Conservation (phyloP, 441 rosid genomes). For the Corymbia calophylla region DNA sequence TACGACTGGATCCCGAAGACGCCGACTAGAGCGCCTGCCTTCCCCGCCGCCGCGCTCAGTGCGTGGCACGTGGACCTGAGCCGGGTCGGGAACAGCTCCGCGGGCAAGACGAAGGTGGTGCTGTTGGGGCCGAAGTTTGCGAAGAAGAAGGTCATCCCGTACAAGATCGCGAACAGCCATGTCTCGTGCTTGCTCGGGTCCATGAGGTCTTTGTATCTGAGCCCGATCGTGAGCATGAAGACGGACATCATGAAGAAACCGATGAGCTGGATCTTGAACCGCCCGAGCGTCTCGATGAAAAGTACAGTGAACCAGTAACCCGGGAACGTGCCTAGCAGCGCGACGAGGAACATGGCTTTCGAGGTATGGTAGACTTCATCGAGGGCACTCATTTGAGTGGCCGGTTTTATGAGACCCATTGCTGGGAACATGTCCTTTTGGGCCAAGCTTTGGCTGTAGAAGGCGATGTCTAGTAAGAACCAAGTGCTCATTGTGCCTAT, state of each 20-base stretch:
- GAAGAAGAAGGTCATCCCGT: conserved; percentile 44
- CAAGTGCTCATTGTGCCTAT: conserved; percentile 43
- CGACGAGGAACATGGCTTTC: conserved; percentile 37
- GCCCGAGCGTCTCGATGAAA: conserved; percentile 33
- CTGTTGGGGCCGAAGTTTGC: conserved; percentile 49
- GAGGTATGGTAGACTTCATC: conserved; percentile 31
- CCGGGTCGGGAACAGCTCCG: conserved; percentile 46
- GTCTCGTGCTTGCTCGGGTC: background rate
- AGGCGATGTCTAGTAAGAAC: conserved; percentile 50
- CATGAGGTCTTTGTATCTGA: conserved; percentile 20
- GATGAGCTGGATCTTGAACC: conserved; percentile 31
- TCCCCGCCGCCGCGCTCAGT: conserved; percentile 42
- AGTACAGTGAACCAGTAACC: conserved; percentile 51
- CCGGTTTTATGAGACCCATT: conserved; percentile 15
- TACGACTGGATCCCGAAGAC: conserved; percentile 35
- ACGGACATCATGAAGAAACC: conserved; percentile 50
- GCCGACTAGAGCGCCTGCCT: conserved; percentile 40
- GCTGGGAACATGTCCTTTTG: conserved; percentile 48
- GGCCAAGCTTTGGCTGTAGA: conserved; percentile 43
- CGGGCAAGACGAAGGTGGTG: conserved; percentile 41
- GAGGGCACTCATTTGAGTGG: conserved; percentile 9
- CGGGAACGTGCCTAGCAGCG: conserved; percentile 42
- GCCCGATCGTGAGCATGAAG: conserved; percentile 31
- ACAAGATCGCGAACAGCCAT: conserved; percentile 21
- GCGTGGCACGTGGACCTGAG: conserved; percentile 49